These are phyloP conservation scores for Cynanchum wilfordii DNA, from an alignment of 257 asterid species.

Conservation along the genomic window DNA sequence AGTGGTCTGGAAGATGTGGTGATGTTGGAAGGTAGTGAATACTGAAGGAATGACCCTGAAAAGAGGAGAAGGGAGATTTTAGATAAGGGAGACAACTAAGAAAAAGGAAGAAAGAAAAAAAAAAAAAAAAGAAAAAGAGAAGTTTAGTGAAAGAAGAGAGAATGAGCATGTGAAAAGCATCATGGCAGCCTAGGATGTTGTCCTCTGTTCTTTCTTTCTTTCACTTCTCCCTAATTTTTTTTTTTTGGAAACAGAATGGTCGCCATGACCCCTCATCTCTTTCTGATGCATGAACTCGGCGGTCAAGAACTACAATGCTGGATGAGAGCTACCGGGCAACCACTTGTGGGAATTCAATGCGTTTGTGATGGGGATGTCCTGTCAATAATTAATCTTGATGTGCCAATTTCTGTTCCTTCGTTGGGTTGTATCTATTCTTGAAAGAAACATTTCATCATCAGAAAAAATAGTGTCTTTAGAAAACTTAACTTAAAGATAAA, in stretches of 20 bases:
- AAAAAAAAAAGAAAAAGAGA: too few species aligned
- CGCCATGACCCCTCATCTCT: constrained; percentile 9
- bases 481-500: too few species aligned
- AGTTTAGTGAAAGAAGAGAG: constrained; percentile 19
- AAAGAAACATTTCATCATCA: too few species aligned
- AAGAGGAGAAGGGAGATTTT: constrained; percentile 13
- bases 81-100: constrained; percentile 30
- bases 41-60: constrained; percentile 15
- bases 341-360: too few species aligned
- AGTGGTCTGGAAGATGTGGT: constrained; percentile 33
- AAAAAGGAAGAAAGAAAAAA: not conserved
- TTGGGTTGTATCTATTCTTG: too few species aligned
- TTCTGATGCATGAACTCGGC: too few species aligned
- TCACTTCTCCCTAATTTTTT: constrained; percentile 5
- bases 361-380: too few species aligned
- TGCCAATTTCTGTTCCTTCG: too few species aligned
- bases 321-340: too few species aligned
- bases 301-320: too few species aligned
- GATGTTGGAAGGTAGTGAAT: constrained; percentile 34
- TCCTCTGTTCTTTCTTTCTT: constrained; percentile 11
- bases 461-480: too few species aligned
- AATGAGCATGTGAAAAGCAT: constrained; percentile 48
- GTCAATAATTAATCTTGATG: too few species aligned
- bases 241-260: constrained; percentile 14
- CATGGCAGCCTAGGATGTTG: constrained; percentile 41